Evolutionary conservation across 2,329 filamentous ascomycete genomes (phyloP).

Genomic region (Cladobotryum mycophilum): DNA sequence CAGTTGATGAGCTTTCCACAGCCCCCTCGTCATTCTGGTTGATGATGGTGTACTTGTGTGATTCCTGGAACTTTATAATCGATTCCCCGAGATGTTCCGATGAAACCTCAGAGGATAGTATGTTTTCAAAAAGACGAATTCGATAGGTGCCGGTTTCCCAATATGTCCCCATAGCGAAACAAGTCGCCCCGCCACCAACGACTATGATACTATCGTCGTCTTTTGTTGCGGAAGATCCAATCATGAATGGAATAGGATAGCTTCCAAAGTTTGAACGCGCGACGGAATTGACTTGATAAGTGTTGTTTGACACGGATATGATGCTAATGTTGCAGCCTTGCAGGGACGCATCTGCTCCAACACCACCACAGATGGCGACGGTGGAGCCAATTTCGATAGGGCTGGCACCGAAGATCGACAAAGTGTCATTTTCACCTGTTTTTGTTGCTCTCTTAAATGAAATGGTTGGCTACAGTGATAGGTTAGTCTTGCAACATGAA

Average conservation of each 20-base stretch:
- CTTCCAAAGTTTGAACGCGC: not conserved
- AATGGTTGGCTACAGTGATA: slow-evolving; percentile 19
- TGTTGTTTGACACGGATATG: not conserved
- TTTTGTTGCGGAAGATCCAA: slow-evolving; percentile 56
- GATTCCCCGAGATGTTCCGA: not conserved
- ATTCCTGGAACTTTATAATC: slow-evolving; percentile 20
- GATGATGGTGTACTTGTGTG: slow-evolving; percentile 19
- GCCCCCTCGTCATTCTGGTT: slow-evolving; percentile 1
- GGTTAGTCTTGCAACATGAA: not conserved
- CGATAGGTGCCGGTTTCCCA: slow-evolving; percentile 63
- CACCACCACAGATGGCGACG: slow-evolving; percentile 27
- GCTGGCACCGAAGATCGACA: slow-evolving; percentile 29
- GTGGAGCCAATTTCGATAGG: slow-evolving; percentile 16
- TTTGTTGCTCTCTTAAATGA: slow-evolving; percentile 14
- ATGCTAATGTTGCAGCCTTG: slow-evolving; percentile 23
- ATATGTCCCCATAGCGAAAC: slow-evolving; percentile 84
- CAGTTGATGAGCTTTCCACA: not conserved
- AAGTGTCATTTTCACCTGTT: slow-evolving; percentile 1
- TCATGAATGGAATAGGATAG: slow-evolving; percentile 52
- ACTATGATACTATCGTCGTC: slow-evolving; percentile 51
- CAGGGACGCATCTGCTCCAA: slow-evolving; percentile 21
- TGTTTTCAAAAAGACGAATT: slow-evolving; percentile 20
- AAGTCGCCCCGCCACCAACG: slow-evolving; percentile 75
- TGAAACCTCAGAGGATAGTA: not conserved
- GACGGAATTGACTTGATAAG: not conserved